phyloP scores from a whole-genome alignment of 495 filamentous ascomycete species.

The Daldinia concentrica region DNA sequence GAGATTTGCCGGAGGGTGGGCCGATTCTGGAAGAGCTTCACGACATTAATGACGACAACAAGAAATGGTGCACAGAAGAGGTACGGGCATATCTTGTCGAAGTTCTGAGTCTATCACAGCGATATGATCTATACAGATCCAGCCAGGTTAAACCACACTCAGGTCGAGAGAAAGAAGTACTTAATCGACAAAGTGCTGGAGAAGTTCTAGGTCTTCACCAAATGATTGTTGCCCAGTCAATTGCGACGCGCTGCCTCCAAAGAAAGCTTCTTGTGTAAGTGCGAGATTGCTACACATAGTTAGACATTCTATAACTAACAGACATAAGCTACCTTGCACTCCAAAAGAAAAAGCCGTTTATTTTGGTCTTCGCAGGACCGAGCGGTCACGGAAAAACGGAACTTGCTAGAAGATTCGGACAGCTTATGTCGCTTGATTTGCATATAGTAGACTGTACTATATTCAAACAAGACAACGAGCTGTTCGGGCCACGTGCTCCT shows the following conservation, averaged over 20 bases:
- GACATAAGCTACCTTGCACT: not conserved
- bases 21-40: conserved; percentile 18
- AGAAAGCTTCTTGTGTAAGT: not conserved
- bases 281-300: not conserved
- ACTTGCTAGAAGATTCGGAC: conserved; percentile 56
- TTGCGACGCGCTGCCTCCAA: not conserved
- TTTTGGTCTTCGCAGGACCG: conserved; percentile 59
- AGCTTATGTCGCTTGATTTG: not conserved
- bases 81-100: not conserved
- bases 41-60: not conserved
- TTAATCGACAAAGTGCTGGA: not conserved
- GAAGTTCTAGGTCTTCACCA: not conserved
- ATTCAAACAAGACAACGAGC: not conserved
- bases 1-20: conserved; percentile 38
- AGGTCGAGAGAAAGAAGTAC: not conserved
- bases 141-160: not conserved
- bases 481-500: not conserved
- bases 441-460: not conserved
- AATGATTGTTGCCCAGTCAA: not conserved
- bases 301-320: not conserved
- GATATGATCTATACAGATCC: not conserved
- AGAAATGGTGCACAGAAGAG: not conserved
- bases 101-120: not conserved
- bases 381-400: conserved; percentile 67
- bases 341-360: conserved; percentile 46